Base-by-base conservation (phyloP, 176 grass and related monocot genomes). In the Triticum monococcum region DNA sequence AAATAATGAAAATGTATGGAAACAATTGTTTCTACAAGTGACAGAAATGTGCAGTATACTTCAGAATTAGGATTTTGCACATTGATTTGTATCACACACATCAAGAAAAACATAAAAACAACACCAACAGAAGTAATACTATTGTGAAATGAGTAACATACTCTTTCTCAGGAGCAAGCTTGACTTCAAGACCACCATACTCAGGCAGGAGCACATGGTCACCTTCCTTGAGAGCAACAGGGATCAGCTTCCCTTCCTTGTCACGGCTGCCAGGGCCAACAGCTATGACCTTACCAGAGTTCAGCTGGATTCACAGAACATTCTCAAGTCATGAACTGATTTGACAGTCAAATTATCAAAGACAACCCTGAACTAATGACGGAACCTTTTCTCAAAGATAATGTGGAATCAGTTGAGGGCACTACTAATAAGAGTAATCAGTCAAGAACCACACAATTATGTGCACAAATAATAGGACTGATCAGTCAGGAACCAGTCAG, bases 151-250 rank as follows among this genome's bases (percentile, higher is more conserved):
- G 0, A 28, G 45, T 36, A 7, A 81, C 93, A 22, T 92, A 98
- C 96, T 92, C 89, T 88, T 95, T 94, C 6, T 98, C 96, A 41
- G 88, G 86, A 24, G 88, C 86, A 85, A 98, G 96, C 78, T 98
- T 98, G 38, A 98, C 91, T 94, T 98, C 96, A 41, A 78, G 84
- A 56, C 96, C 96, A 74, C 96, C 96, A 89, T 95, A 98, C 40
- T 98, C 96, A 40, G 96, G 96, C 40, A 98, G 84, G 26, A 98
- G 91, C 67, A 98, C 96, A 82, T 87, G 91, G 60, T 98, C 96
- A 0, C 93, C 96, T 88, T 98, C 96, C 90, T 98, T 95, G 20
- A 98, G 89, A 46, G 80, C 36, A 77, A 92, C 83, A 30, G 93
- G 96, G 82, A 98, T 91, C 56, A 88, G 85, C 75, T 98, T 98